Evolutionary conservation across 2,329 filamentous ascomycete genomes (phyloP), one percentile per base, ranked within the genome.

Genomic region (Penicillium sp.): DNA sequence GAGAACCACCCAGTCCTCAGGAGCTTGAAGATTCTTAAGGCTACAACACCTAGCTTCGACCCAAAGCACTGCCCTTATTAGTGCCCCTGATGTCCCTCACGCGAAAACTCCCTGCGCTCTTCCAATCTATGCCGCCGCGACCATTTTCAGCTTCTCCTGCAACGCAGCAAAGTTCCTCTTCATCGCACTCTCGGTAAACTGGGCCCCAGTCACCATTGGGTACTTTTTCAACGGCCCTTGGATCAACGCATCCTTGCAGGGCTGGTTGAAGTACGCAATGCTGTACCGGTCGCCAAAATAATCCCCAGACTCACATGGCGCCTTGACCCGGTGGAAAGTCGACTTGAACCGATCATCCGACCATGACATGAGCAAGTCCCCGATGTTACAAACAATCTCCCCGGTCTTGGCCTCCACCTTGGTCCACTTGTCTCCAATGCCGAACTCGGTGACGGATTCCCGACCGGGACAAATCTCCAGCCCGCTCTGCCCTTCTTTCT

Each of bases 211-310:
- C 14, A 89, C 80, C 59, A 80, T 70, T 2, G 84, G 82, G 73
- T 89, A 89, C 74, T 88, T 89, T 75, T 85, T 85, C 71, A 75
- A 52, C 1, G 85, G 86, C 0, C 86, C 87, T 69, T 88, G 85
- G 42, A 89, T 87, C 63, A 79, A 69, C 10, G 81, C 81, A 71
- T 87, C 83, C 58, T 80, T 82, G 70, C 82, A 83, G 0, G 86
- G 85, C 75, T 89, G 86, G 65, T 88, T 89, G 74, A 89, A 89
- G 67, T 84, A 89, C 7, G 87, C 87, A 70, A 89, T 85, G 70
- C 84, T 87, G 71, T 87, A 89, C 45, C 87, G 80, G 65, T 84
- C 81, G 5, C 85, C 85, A 66, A 82, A 89, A 70, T 82, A 86
- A 49, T 82, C 79, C 2, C 77, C 79, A 0, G 78, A 77, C 65